Conservation (phyloP, 208 protist genomes). For the Acanthamoeba lenticulata region DNA sequence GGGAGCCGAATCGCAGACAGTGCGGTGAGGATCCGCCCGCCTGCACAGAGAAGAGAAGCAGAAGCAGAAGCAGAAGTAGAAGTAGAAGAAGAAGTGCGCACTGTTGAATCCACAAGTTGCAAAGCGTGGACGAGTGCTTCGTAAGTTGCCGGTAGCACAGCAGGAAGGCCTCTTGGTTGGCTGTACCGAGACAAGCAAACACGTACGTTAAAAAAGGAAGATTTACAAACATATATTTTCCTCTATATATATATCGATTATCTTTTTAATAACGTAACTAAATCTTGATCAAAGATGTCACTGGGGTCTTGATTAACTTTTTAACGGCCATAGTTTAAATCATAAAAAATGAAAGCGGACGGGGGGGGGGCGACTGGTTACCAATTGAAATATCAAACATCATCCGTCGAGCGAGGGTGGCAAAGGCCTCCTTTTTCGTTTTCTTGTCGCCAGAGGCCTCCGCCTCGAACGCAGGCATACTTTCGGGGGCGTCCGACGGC, state of each 20-base stretch:
- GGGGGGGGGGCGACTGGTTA: background rate
- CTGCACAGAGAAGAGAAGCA: background rate
- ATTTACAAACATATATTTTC: too few relatives aligned
- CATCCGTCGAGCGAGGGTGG: background rate
- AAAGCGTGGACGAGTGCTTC: constrained; percentile 4
- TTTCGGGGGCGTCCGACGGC: background rate
- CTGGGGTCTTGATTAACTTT: too few relatives aligned
- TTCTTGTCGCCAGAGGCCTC: background rate
- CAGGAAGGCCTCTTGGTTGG: constrained; percentile 11
- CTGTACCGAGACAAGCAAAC: too few relatives aligned
- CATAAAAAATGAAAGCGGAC: background rate
- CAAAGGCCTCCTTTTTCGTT: background rate
- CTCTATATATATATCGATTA: too few relatives aligned
- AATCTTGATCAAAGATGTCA: too few relatives aligned
- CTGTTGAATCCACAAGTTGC: constrained; percentile 26
- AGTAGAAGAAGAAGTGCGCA: background rate
- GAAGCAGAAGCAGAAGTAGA: too few relatives aligned
- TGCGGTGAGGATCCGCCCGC: background rate
- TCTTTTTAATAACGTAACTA: too few relatives aligned
- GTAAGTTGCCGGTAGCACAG: background rate
- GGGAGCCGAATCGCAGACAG: background rate
- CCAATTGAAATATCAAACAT: constrained; percentile 24
- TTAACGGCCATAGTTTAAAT: too few relatives aligned
- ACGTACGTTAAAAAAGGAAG: too few relatives aligned
- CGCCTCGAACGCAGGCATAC: background rate